Percentiles rank a stretch among this genome's conserved stretches.
Conservation (phyloP, 164 flowering plant genomes). For the Buxus sempervirens region DNA sequence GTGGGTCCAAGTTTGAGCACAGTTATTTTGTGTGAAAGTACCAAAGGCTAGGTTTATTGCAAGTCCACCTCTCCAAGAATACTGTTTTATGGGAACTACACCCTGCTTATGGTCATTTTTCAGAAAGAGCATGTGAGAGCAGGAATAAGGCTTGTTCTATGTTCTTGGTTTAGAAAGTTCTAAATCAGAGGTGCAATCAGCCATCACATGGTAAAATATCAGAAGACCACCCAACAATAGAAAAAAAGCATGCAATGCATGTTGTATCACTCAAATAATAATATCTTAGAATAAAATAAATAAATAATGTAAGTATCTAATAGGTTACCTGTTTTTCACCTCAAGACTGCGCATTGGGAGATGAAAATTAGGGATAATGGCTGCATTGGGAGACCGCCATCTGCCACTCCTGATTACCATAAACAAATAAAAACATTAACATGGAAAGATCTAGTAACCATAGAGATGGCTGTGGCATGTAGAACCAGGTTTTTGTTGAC, state of each 20-base stretch:
- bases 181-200: neutral
- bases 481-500: neutral
- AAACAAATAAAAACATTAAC: conserved; percentile 3
- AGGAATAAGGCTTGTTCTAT: neutral
- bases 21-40: too few species aligned
- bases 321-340: conserved; percentile 64
- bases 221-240: neutral
- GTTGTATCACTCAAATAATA: neutral
- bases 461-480: neutral
- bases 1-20: too few species aligned
- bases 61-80: too few species aligned
- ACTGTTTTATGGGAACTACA: too few species aligned
- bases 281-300: neutral
- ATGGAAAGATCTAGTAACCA: neutral
- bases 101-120: too few species aligned
- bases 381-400: conserved; percentile 68
- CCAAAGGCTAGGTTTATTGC: too few species aligned
- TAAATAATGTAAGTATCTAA: neutral
- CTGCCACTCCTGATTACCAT: conserved; percentile 33
- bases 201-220: neutral
- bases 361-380: conserved; percentile 64
- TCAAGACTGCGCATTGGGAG: conserved; percentile 91
- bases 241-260: neutral
- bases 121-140: neutral
- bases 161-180: neutral